A percentile compares a stretch with the other conserved stretches of the same genome.
Evolutionary conservation across 1,139 yeast genomes (phyloP).

Genomic region (Taphrina pruni): DNA sequence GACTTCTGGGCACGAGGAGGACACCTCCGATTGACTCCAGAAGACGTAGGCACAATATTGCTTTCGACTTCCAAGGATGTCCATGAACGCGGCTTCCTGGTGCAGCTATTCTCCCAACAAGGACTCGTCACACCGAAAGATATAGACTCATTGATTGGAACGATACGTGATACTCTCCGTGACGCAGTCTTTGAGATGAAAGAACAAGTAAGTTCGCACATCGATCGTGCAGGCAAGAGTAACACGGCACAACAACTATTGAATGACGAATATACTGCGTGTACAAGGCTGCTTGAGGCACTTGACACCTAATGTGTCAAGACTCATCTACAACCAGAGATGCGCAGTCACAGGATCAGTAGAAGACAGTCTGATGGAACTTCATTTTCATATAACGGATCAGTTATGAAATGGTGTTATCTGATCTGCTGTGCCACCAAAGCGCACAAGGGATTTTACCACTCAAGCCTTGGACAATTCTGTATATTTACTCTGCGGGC

Average conservation of each 20-base stretch:
- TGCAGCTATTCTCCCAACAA: constrained; percentile 3
- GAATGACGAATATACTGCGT: background rate
- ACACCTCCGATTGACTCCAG: background rate
- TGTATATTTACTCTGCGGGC: no score
- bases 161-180: background rate
- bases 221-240: background rate
- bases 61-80: constrained; percentile 1
- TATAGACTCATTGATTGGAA: background rate
- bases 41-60: background rate
- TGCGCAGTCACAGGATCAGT: no score
- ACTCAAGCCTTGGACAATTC: no score
- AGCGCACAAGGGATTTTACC: background rate
- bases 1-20: constrained; percentile 1
- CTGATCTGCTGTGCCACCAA: background rate
- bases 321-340: background rate
- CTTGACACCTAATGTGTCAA: background rate
- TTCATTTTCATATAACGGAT: no score
- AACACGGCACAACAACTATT: background rate
- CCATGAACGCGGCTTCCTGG: background rate
- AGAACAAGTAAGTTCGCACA: background rate
- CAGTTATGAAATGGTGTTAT: no score
- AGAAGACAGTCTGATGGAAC: no score
- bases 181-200: background rate
- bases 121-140: background rate
- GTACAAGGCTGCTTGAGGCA: background rate